Conservation (phyloP, 805 yeast genomes). For the Wickerhamomyces ciferrii region DNA sequence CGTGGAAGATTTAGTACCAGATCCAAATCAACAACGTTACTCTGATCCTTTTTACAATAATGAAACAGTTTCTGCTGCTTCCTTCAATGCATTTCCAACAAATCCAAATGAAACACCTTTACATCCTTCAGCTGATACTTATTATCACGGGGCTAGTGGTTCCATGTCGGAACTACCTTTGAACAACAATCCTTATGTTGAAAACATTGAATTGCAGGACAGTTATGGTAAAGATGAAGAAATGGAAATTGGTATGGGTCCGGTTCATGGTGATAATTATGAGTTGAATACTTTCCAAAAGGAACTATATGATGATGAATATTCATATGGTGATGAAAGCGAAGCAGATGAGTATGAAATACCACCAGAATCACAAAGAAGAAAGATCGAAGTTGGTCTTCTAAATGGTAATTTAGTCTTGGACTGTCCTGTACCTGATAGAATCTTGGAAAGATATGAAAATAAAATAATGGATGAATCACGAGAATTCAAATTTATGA, state of each 20-base stretch:
- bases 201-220: slow-evolving; percentile 10
- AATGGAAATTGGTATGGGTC: slow-evolving; percentile 31
- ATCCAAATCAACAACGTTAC: slow-evolving; percentile 1
- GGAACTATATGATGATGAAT: slow-evolving; percentile 10
- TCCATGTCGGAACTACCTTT: neutral
- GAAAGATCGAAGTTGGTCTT: slow-evolving; percentile 25
- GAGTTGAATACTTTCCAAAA: slow-evolving; percentile 20
- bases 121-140: slow-evolving; percentile 3
- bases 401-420: slow-evolving; percentile 72
- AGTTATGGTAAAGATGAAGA: slow-evolving; percentile 20
- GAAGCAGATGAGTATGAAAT: slow-evolving; percentile 38
- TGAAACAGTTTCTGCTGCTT: slow-evolving; percentile 3
- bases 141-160: slow-evolving; percentile 5
- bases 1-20: slow-evolving; percentile 1
- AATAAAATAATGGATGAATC: slow-evolving; percentile 36
- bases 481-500: slow-evolving; percentile 73
- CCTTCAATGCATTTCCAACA: slow-evolving; percentile 12
- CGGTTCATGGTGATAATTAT: slow-evolving; percentile 21
- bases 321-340: slow-evolving; percentile 31
- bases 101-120: slow-evolving; percentile 2
- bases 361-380: slow-evolving; percentile 38
- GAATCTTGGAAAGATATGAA: slow-evolving; percentile 49
- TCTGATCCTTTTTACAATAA: slow-evolving; percentile 1
- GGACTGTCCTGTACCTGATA: slow-evolving; percentile 84
- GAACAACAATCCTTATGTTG: slow-evolving; percentile 9